These are phyloP conservation scores for Aspergillus hortae DNA, from an alignment of 2,329 filamentous ascomycete genomes.

Conservation along the genomic window DNA sequence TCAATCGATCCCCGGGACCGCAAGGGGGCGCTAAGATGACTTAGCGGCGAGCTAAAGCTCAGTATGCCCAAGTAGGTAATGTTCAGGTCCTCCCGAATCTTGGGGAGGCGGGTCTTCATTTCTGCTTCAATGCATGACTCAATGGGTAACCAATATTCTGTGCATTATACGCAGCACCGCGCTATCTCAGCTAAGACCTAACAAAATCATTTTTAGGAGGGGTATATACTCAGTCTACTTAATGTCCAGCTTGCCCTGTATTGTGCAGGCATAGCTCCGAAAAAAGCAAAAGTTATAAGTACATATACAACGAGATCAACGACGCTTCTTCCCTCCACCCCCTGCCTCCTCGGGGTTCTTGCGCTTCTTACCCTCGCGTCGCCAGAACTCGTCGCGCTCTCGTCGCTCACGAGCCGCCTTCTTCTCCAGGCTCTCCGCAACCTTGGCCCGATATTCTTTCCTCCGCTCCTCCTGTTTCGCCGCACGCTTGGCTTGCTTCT, in stretches of 20 bases:
- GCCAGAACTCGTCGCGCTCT: conserved; percentile 91
- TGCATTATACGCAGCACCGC: no score
- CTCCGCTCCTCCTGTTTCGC: conserved; percentile 86
- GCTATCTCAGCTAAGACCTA: no score
- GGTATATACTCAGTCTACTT: conserved; percentile 1
- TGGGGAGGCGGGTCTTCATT: no score
- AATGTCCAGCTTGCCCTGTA: background rate
- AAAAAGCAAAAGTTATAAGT: background rate
- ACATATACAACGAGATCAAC: conserved; percentile 27
- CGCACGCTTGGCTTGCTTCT: conserved; percentile 78
- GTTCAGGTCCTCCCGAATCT: no score
- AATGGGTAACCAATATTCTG: no score
- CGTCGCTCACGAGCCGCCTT: conserved; percentile 81
- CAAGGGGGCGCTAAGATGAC: no score
- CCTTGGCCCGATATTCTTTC: conserved; percentile 74
- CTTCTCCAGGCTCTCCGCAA: conserved; percentile 80
- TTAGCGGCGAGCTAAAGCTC: no score
- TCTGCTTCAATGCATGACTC: no score
- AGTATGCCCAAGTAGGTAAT: no score
- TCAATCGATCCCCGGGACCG: no score
- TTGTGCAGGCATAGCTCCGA: background rate
- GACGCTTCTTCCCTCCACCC: conserved; percentile 47
- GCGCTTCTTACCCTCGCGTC: conserved; percentile 79
- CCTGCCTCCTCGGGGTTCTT: conserved; percentile 52
- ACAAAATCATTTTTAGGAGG: background rate